Base-by-base conservation (phyloP, 169 alveolate genomes). In the Cryptosporidium tyzzeri region DNA sequence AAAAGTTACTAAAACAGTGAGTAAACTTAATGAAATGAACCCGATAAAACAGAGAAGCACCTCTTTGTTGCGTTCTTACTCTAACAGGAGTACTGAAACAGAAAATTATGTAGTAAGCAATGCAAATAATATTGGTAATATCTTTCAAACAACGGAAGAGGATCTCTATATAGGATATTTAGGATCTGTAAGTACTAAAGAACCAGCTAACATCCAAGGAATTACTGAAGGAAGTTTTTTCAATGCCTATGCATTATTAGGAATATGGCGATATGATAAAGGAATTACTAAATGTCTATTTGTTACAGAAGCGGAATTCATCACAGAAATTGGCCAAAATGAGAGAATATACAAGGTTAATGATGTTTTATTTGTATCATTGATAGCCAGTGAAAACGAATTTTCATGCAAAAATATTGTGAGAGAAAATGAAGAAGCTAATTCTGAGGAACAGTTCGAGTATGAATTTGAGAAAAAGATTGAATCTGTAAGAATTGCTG, bases 211-310 rank as follows among this genome's bases (percentile, higher is more conserved):
- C 3, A 23, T 44, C 3, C 65, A 18, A 26, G 80, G 39, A 21
- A 37, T 39, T 23, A 16, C 2, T 10, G 89, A 80, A 6, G 51
- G 70, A 10, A 45, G 41, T 23, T 10, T 37, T 26, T 62, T 80
- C 21, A 48, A 58, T 65, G 89, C 89, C 31, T 80, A 44, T 62
- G 73, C 70, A 14, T 33, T 80, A 26, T 10, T 80, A 29, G 89
- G 89, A 12, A 39, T 80, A 21, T 80, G 89, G 89, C 62, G 89
- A 62, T 80, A 44, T 62, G 89, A 80, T 14, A 62, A 37, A 65
- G 68, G 53, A 14, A 80, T 80, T 61, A 80, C 89, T 14, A 80
- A 80, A 48, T 80, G 89, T 39, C 44, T 80, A 23, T 80, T 80
- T 62, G 74, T 62, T 4, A 80, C 89, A 23, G 75, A 80, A 26